Evolutionary conservation across 352 stramenopile species (phyloP), one percentile per base, ranked within the genome.

Genomic region (Thalassiosira livingstoniorum): DNA sequence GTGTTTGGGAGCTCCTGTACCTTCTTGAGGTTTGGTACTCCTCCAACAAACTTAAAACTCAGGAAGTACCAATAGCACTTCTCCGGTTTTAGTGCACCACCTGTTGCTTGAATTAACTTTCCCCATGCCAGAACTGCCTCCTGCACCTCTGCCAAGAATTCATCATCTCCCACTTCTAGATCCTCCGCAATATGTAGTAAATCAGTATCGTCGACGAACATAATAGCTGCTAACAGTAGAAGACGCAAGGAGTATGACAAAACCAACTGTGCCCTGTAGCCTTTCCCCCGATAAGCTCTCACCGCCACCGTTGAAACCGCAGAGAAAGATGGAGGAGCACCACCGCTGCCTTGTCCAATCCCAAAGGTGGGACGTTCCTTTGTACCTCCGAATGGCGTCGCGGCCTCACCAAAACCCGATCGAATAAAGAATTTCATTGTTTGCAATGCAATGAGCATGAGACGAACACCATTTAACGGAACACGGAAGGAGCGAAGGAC

Each of bases 1-100:
- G 23, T 39, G 1, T 69, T 35, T 81, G 63, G 74, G 0, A 64
- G 27, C 25, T 75, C 29, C 13, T 10, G 18, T 0, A 75, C 29
- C 2, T 13, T 31, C 18, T 65, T 72, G 18, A 70, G 45, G 7
- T 13, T 62, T 5, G 64, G 23, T 18, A 35, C 35, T 55, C 68
- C 75, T 37, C 1, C 2, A 0, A 61, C 43, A 54, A 66, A 83
- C 13, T 32, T 37, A 39, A 32, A 83, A 21, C 18, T 4, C 11
- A 84, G 27, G 15, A 80, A 47, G 31, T 84, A 84, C 60, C 69
- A 84, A 27, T 71, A 80, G 25, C 27, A 75, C 25, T 80, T 80
- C 2, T 21, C 21, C 4, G 37, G 63, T 29, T 75, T 75, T 2
- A 75, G 42, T 2, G 32, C 47, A 2, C 73, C 73, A n/a, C 73